A percentile compares a stretch with the other conserved stretches of the same genome.
Conservation (phyloP, 768 basidiomycete genomes). For the Neoboletus magnificus region DNA sequence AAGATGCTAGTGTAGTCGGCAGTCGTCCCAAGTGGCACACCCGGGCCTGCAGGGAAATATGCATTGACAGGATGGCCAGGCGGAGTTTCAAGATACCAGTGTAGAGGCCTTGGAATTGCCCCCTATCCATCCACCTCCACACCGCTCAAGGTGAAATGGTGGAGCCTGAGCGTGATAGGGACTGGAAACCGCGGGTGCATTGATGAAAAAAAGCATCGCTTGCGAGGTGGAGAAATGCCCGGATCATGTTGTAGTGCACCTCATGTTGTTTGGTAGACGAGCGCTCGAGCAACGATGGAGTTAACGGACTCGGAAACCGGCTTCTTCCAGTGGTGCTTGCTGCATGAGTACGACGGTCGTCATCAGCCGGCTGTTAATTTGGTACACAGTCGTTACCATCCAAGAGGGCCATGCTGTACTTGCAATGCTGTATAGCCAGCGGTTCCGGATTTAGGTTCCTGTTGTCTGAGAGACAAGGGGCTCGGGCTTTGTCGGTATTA, state of each 20-base stretch:
- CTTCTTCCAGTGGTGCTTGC: neutral
- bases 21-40: neutral
- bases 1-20: neutral
- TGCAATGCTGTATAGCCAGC: no score
- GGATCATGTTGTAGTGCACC: neutral
- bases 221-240: neutral
- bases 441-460: neutral
- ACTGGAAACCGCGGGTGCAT: neutral
- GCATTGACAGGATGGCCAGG: neutral
- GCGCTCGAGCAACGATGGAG: neutral
- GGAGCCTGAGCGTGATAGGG: neutral
- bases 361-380: neutral
- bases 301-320: neutral
- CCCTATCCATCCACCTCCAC: neutral
- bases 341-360: no score
- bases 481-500: neutral
- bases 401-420: no score
- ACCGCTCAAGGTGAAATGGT: neutral
- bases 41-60: no score
- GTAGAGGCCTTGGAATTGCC: neutral
- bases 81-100: neutral
- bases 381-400: neutral
- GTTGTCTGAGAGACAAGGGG: neutral
- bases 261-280: neutral
- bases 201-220: no score